These are phyloP conservation scores for Chiua virens DNA, from an alignment of 768 basidiomycete genomes.

Conservation along the genomic window DNA sequence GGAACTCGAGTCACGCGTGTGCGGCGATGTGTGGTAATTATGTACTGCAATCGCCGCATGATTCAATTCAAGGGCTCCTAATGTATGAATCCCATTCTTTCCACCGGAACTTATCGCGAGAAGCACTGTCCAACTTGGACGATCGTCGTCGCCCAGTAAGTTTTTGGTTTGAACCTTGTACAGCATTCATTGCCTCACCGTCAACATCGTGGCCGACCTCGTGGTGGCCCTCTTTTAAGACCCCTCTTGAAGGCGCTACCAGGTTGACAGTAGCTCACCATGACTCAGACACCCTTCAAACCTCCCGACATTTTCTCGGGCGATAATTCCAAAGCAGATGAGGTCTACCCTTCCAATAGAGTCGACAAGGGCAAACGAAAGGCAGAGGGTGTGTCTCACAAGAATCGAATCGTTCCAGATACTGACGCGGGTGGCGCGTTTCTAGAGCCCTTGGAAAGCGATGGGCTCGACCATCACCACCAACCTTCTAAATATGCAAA, in stretches of 20 bases:
- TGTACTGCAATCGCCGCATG: too few relatives aligned
- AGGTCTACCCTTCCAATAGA: not conserved
- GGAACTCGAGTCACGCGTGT: too few relatives aligned
- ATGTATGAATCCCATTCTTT: too few relatives aligned
- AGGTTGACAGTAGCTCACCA: not conserved
- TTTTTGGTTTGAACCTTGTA: not conserved
- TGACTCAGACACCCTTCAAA: slow-evolving; percentile 5
- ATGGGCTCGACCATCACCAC: not conserved
- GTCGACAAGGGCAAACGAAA: slow-evolving; percentile 22
- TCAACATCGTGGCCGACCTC: slow-evolving; percentile 6
- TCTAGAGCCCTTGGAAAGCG: slow-evolving; percentile 11
- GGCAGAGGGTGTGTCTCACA: slow-evolving; percentile 12
- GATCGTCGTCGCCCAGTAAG: slow-evolving; percentile 16
- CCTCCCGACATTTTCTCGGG: slow-evolving; percentile 13
- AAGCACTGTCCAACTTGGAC: slow-evolving; percentile 5
- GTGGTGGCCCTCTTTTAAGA: slow-evolving; percentile 11
- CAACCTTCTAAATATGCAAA: not conserved
- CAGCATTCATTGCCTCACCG: slow-evolving; percentile 2
- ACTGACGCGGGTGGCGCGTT: not conserved
- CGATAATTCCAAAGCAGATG: not conserved
- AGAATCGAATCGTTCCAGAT: not conserved
- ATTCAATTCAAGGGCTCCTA: too few relatives aligned
- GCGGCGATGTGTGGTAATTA: too few relatives aligned
- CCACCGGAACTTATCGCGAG: slow-evolving; percentile 12
- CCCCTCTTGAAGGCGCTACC: not conserved